Evolutionary conservation across 1,284 basidiomycete species (phyloP), one percentile per base, ranked within the genome.

Genomic region (Tausonia pullulans): DNA sequence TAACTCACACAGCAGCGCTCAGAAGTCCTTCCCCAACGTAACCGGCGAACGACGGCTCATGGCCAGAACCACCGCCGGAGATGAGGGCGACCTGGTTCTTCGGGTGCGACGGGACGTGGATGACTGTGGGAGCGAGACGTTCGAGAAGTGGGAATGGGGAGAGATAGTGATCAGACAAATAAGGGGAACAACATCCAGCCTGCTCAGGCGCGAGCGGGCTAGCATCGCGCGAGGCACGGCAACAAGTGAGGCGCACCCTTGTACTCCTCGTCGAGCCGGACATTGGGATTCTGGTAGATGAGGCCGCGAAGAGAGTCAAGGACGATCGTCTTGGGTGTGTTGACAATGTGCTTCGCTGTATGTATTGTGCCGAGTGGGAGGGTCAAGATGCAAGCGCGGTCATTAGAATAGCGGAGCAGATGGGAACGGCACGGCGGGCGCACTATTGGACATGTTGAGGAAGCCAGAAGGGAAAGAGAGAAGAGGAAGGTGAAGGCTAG

Each of bases 271-370:
- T 93, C 88, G 61, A 93, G 77, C 41, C 80, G 78, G 63, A 92
- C 76, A 54, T 81, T 77, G 0, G 88, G 85, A 73, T 93, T 92
- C 61, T 87, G 71, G 1, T 80, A 79, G 65, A 83, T 83, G 44
- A 94, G 78, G 4, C 90, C 90, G 67, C 80, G 77, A 51, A 94
- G 82, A 0, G 88, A 85, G 72, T 93, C 87, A 54, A 84, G 72
- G 40, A 92, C 90, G 57, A 93, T 82, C 6, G 82, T 79, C 53
- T 83, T 77, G 3, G 87, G 79, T 5, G 80, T 74, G 73, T 90
- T 90, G 64, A 88, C 68, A 68, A 92, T 83, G 77, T 92, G 90
- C 71, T 91, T 91, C 4, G 63, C 53, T 64, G 57, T 27, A 27
- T 27, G 27, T 27, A 27, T 27, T 27, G 27, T 27, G 27, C 27